Base-by-base conservation (phyloP, 352 stramenopile genomes). In the Pythium aphanidermatum region DNA sequence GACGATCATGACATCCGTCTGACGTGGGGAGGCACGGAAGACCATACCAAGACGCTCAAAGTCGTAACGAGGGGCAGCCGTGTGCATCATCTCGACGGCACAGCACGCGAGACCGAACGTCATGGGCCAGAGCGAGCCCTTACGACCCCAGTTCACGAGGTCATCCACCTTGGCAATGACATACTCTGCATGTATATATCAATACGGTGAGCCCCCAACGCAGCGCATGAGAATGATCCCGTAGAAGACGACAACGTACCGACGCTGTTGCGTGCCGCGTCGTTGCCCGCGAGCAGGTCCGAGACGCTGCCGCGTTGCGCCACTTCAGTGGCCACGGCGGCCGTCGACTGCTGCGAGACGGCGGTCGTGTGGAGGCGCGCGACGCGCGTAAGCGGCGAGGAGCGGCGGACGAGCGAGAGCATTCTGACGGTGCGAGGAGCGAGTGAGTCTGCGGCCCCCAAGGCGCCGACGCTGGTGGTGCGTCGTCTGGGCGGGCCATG, bases 1-100 rank as follows among this genome's bases (percentile, higher is more conserved):
- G 14, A 99, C 96, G 76, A 99, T 98, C 97, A 99, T 99, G 6
- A 99, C 94, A 74, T 99, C 97, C 5, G 92, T 97, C 65, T 98
- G 92, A 56, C 93, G 84, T 8, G 88, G 88, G 33, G 77, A 92
- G 0, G 96, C 96, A 58, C 97, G 95, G 61, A 98, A 98, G 12
- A 99, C 91, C 90, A 99, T 98, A 26, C 96, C 96, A 59, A 99
- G 97, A 36, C 96, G 89, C 65, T 99, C 96, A 63, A 99, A 96
- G 70, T 99, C 96, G 64, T 99, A 99, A 19, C 96, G 85, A 11
- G 79, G 75, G 24, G 60, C 70, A 43, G 65, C 70, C 59, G 55
- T 59, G 50, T 96, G 86, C 86, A 99, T 99, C 96, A 99, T 99
- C 78, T 99, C 97, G 16, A 99, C 95, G 39, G 96, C 96, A 63